phyloP scores from a whole-genome alignment of 352 stramenopile species.

The Aphanomyces invadans region DNA sequence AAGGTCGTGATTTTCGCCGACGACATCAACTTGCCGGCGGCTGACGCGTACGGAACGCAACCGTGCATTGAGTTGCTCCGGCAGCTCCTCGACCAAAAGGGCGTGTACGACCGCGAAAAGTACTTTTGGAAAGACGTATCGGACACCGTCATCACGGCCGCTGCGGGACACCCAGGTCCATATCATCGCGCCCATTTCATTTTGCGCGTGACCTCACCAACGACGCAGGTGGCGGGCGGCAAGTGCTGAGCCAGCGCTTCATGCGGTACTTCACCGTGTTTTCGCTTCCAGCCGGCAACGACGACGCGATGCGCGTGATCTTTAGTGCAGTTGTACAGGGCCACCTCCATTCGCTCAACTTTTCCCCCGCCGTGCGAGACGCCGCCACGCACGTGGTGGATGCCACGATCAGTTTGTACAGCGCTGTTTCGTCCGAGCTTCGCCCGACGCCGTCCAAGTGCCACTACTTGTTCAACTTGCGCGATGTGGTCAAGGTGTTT shows the following conservation, averaged over 20 bases:
- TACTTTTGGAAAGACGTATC: constrained; percentile 95
- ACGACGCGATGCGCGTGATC: constrained; percentile 86
- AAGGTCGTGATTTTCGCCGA: constrained; percentile 93
- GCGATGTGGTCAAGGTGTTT: constrained; percentile 94
- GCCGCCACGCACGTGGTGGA: constrained; percentile 73
- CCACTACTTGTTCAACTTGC: constrained; percentile 94
- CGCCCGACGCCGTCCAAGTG: constrained; percentile 90
- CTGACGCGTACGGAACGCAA: constrained; percentile 93
- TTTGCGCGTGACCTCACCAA: not conserved
- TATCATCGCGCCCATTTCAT: not conserved
- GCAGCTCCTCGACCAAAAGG: constrained; percentile 92
- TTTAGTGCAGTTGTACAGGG: constrained; percentile 89
- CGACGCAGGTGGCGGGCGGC: constrained; percentile 82
- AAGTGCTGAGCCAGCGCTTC: constrained; percentile 87
- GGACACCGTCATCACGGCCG: constrained; percentile 86
- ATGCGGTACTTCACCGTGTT: constrained; percentile 93
- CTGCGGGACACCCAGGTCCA: constrained; percentile 38
- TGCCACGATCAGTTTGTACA: constrained; percentile 86
- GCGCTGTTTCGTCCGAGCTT: constrained; percentile 84
- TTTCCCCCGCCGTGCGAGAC: constrained; percentile 71
- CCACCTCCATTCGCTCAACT: constrained; percentile 85
- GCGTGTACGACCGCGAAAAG: constrained; percentile 95
- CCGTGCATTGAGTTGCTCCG: constrained; percentile 89
- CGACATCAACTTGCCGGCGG: constrained; percentile 91
- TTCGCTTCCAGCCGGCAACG: constrained; percentile 86